Evolutionary conservation across 306 rosid genomes (phyloP).

Genomic region (Corylus avellana): DNA sequence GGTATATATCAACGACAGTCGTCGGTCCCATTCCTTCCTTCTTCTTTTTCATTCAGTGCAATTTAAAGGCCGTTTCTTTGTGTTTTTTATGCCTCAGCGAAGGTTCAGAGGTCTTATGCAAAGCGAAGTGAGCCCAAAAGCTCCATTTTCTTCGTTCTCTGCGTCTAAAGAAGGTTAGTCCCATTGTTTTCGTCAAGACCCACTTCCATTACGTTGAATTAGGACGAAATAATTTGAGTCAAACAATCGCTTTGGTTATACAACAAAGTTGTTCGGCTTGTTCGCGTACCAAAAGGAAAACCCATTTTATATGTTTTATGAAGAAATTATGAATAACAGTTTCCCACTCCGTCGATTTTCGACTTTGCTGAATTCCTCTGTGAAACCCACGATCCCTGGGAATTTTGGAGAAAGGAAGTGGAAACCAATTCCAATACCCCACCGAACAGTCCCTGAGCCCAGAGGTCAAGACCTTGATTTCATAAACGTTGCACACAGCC

Average conservation of each 20-base stretch:
- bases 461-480: constrained; percentile 52
- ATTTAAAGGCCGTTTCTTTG: too few relatives aligned
- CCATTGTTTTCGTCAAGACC: background rate
- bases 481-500: too few relatives aligned
- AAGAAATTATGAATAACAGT: constrained; percentile 4
- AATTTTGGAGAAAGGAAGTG: constrained; percentile 23
- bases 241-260: too few relatives aligned
- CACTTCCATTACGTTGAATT: background rate
- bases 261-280: background rate
- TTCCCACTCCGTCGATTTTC: constrained; percentile 43
- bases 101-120: background rate
- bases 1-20: too few relatives aligned
- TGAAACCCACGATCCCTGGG: constrained; percentile 22
- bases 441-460: constrained; percentile 61
- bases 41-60: too few relatives aligned
- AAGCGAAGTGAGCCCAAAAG: background rate
- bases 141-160: background rate
- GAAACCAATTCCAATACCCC: constrained; percentile 61
- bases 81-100: too few relatives aligned
- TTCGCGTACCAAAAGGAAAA: background rate
- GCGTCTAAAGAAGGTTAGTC: background rate
- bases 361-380: constrained; percentile 25
- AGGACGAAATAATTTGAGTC: too few relatives aligned
- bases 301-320: background rate
- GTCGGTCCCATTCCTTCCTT: too few relatives aligned